A percentile compares a stretch with the other conserved stretches of the same genome.
phyloP scores from a whole-genome alignment of 1,284 basidiomycete genomes.

The Somion occarium region DNA sequence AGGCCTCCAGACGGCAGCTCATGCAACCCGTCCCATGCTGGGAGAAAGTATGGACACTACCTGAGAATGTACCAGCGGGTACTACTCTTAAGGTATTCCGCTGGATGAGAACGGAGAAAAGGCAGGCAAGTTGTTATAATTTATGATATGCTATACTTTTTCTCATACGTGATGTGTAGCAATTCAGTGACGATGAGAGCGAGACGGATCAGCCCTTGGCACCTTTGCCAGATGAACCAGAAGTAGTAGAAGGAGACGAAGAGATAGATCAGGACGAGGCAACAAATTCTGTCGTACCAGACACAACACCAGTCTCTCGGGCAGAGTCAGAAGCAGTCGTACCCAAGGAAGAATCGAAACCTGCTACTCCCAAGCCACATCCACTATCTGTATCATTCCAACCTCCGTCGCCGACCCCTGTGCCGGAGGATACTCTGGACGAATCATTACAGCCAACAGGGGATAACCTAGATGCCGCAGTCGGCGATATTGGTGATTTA shows the following conservation, averaged over 20 bases:
- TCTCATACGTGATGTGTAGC: conserved; percentile 33
- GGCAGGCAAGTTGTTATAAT: conserved; percentile 44
- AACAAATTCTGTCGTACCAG: conserved; percentile 43
- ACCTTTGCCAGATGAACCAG: conserved; percentile 64
- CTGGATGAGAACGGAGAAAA: conserved; percentile 72
- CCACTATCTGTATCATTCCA: conserved; percentile 41
- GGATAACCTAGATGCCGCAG: conserved; percentile 9
- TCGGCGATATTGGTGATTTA: conserved; percentile 32
- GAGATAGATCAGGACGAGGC: conserved; percentile 65
- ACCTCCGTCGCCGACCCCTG: conserved; percentile 28
- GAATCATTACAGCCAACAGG: conserved; percentile 21
- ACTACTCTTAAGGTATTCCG: conserved; percentile 62
- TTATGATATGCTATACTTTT: not conserved
- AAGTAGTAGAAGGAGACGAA: conserved; percentile 41
- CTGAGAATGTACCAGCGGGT: conserved; percentile 46
- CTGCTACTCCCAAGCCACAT: conserved; percentile 56
- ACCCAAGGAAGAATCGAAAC: conserved; percentile 44
- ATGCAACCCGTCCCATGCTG: conserved; percentile 78
- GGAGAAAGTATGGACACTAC: conserved; percentile 65
- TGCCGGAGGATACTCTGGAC: conserved; percentile 26
- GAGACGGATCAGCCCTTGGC: conserved; percentile 70
- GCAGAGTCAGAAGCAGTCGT: conserved; percentile 31
- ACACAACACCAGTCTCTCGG: conserved; percentile 28
- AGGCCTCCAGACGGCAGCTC: conserved; percentile 71
- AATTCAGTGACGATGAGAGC: conserved; percentile 79